Evolutionary conservation across 108 stramenopile genomes (phyloP).

Genomic region (Cyclostephanos tholiformis): DNA sequence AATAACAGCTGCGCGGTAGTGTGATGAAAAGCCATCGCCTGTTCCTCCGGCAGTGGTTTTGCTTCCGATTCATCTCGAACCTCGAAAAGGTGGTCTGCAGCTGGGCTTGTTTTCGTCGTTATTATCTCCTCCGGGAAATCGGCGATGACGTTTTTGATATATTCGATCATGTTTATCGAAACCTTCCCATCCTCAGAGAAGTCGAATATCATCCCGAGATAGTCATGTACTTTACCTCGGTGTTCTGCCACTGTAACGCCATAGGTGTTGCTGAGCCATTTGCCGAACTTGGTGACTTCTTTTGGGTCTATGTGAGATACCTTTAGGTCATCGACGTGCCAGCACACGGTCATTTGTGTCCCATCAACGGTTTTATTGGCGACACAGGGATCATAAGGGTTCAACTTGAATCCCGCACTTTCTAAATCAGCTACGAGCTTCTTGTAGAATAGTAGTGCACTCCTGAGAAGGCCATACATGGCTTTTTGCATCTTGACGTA

Average conservation of each 20-base stretch:
- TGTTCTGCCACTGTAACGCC: background rate
- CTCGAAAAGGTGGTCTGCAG: slow-evolving; percentile 6
- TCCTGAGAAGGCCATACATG: too few species aligned
- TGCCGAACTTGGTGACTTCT: background rate
- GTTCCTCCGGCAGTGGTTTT: background rate
- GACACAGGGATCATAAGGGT: background rate
- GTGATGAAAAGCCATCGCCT: slow-evolving; percentile 7
- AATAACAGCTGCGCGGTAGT: background rate
- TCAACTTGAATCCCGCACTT: background rate
- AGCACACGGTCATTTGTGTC: slow-evolving; percentile 9
- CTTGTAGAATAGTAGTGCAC: too few species aligned
- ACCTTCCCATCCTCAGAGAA: slow-evolving; percentile 2
- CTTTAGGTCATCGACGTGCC: slow-evolving; percentile 65
- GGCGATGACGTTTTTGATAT: background rate
- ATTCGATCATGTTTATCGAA: slow-evolving; percentile 3
- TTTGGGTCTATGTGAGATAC: slow-evolving; percentile 31
- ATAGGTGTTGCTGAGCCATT: background rate
- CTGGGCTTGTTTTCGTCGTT: background rate
- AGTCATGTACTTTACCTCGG: slow-evolving; percentile 36
- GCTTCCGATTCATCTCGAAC: background rate
- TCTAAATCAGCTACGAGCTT: too few species aligned
- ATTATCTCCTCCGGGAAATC: slow-evolving; percentile 8
- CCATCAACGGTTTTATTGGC: background rate
- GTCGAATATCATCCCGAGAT: slow-evolving; percentile 51
- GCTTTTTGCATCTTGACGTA: too few species aligned